Evolutionary conservation across 1,284 basidiomycete genomes (phyloP).

Genomic region (Bondarzewia mesenterica): DNA sequence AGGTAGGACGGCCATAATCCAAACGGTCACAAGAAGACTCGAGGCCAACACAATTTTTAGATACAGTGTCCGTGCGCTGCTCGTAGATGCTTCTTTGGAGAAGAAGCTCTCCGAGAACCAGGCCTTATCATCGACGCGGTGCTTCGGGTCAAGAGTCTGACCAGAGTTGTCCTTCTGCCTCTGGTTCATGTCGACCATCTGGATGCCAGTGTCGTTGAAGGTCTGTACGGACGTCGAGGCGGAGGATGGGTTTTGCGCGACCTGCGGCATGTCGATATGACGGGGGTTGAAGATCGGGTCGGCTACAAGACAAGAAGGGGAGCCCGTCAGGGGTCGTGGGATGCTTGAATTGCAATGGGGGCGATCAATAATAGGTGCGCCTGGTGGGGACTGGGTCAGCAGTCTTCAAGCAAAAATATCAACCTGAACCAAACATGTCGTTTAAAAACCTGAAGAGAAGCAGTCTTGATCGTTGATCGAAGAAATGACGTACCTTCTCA

Average conservation of each 20-base stretch:
- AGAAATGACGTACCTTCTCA: too few species aligned
- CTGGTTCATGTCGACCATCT: not conserved
- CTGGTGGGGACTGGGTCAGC: too few species aligned
- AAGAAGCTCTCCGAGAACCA: conserved; percentile 26
- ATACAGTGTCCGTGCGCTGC: conserved; percentile 23
- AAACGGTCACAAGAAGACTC: conserved; percentile 19
- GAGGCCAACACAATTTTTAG: conserved; percentile 21
- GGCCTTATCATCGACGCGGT: not conserved
- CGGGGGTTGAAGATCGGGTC: too few species aligned
- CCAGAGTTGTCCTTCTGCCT: not conserved
- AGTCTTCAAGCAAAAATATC: too few species aligned
- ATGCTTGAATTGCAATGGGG: too few species aligned
- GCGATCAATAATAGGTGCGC: too few species aligned
- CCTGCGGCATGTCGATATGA: not conserved
- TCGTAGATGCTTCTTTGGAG: conserved; percentile 24
- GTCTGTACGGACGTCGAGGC: not conserved
- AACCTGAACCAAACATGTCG: too few species aligned
- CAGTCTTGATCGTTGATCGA: too few species aligned
- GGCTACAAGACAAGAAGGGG: too few species aligned
- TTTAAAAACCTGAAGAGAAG: too few species aligned
- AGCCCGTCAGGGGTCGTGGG: too few species aligned
- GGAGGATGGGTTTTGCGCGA: not conserved
- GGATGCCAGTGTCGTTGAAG: not conserved
- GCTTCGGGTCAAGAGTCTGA: not conserved
- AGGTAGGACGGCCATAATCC: conserved; percentile 23